A percentile compares a stretch with the other conserved stretches of the same genome.
phyloP scores from a whole-genome alignment of 73 alveolate genomes.

The Uronychia setigera region DNA sequence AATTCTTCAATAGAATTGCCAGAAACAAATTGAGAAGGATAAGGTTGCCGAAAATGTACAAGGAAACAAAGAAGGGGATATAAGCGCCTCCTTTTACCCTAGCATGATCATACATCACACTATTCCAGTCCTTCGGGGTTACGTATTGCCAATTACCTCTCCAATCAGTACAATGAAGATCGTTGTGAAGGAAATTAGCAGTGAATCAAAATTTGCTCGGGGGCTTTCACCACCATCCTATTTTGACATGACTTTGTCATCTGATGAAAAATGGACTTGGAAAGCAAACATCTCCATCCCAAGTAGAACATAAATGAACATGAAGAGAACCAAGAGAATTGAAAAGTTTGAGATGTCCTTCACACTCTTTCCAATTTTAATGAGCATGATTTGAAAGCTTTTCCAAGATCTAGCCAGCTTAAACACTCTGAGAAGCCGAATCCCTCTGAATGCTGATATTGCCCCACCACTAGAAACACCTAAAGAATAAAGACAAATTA shows the following conservation, averaged over 20 bases:
- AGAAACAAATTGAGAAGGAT: no score
- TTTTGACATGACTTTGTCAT: slow-evolving; percentile 2
- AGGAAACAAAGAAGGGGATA: slow-evolving; percentile 6
- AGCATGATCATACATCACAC: slow-evolving; percentile 18
- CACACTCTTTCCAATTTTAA: slow-evolving; percentile 17
- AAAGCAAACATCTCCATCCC: slow-evolving; percentile 75
- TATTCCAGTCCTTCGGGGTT: slow-evolving; percentile 55
- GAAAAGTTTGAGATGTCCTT: slow-evolving; percentile 22
- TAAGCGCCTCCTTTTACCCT: slow-evolving; percentile 13
- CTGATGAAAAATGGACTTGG: slow-evolving; percentile 17
- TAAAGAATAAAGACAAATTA: no score
- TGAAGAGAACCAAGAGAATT: slow-evolving; percentile 48
- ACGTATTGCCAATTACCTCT: no score
- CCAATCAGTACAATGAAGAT: slow-evolving; percentile 42
- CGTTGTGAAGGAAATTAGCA: slow-evolving; percentile 37
- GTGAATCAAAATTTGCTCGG: slow-evolving; percentile 55
- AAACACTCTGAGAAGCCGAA: slow-evolving; percentile 69
- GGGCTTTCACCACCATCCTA: slow-evolving; percentile 29
- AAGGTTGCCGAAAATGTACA: slow-evolving; percentile 28
- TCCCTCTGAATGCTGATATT: slow-evolving; percentile 63
- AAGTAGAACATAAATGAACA: slow-evolving; percentile 51
- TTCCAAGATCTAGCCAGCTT: slow-evolving; percentile 40
- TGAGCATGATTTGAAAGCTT: slow-evolving; percentile 39
- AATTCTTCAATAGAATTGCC: no score
- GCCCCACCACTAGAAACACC: slow-evolving; percentile 53